phyloP scores from a whole-genome alignment of 1,139 yeast genomes.

The Kodamaea arcana region DNA sequence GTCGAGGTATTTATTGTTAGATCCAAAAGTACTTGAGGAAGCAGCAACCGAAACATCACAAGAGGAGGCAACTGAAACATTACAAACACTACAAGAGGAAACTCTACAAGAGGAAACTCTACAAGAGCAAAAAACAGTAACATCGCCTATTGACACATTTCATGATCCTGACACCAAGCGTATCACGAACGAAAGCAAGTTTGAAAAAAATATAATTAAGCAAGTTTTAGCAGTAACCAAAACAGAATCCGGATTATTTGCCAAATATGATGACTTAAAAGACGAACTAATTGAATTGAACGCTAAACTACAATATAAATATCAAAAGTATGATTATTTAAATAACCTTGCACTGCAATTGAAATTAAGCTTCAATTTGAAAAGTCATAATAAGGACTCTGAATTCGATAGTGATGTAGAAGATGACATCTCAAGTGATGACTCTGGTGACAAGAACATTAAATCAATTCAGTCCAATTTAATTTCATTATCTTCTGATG shows the following conservation, averaged over 20 bases:
- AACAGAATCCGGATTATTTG: constrained; percentile 11
- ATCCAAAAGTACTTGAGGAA: constrained; percentile 3
- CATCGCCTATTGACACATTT: no score
- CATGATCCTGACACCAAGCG: neutral
- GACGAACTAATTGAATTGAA: constrained; percentile 15
- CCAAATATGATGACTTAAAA: constrained; percentile 25
- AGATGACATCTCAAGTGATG: no score
- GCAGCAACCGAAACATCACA: constrained; percentile 2
- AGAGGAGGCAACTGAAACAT: neutral
- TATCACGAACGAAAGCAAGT: neutral
- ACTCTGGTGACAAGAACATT: constrained; percentile 6
- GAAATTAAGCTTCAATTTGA: constrained; percentile 2
- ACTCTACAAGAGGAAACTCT: neutral
- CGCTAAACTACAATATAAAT: constrained; percentile 20
- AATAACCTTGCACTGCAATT: constrained; percentile 10
- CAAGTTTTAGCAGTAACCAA: constrained; percentile 1
- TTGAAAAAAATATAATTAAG: neutral
- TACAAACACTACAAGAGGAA: neutral
- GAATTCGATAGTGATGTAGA: constrained; percentile 20
- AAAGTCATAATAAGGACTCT: neutral
- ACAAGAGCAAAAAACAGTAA: no score
- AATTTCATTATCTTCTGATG: constrained; percentile 5
- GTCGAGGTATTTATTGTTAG: constrained; percentile 23
- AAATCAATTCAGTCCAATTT: constrained; percentile 13
- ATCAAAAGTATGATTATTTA: constrained; percentile 27